A percentile compares a stretch with the other conserved stretches of the same genome.
phyloP scores from a whole-genome alignment of 164 flowering plant species.

The Chimonanthus praecox region DNA sequence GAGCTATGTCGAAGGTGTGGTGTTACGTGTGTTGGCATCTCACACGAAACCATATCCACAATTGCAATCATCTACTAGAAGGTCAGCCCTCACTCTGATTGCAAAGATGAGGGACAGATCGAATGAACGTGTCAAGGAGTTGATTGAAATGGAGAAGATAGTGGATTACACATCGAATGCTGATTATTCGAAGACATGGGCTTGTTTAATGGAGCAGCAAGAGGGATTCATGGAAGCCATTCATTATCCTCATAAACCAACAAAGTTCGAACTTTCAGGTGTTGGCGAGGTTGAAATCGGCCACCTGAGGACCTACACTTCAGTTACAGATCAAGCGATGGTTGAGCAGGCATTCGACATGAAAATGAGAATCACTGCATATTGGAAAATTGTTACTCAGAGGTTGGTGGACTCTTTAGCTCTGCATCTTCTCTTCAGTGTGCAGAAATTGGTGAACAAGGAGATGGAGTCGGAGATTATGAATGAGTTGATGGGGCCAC shows the following conservation, averaged over 20 bases:
- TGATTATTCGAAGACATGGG: slow-evolving; percentile 19
- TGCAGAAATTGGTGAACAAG: neutral
- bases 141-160: slow-evolving; percentile 30
- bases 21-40: slow-evolving; percentile 12
- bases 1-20: slow-evolving; percentile 14
- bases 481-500: slow-evolving; percentile 18
- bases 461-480: slow-evolving; percentile 6
- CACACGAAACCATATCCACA: slow-evolving; percentile 25
- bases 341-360: slow-evolving; percentile 27
- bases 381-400: slow-evolving; percentile 26
- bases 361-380: slow-evolving; percentile 26
- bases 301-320: slow-evolving; percentile 10
- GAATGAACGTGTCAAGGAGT: slow-evolving; percentile 14
- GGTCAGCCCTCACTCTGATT: slow-evolving; percentile 22
- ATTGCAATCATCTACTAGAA: slow-evolving; percentile 6
- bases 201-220: slow-evolving; percentile 13
- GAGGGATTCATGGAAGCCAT: slow-evolving; percentile 6
- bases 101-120: slow-evolving; percentile 17
- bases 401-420: slow-evolving; percentile 27
- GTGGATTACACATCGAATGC: slow-evolving; percentile 31
- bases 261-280: slow-evolving; percentile 3
- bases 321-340: neutral
- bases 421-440: slow-evolving; percentile 11
- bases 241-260: neutral
- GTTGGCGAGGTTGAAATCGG: slow-evolving; percentile 14